Base-by-base conservation (phyloP, 495 filamentous ascomycete genomes). In the Penicillium lividum region DNA sequence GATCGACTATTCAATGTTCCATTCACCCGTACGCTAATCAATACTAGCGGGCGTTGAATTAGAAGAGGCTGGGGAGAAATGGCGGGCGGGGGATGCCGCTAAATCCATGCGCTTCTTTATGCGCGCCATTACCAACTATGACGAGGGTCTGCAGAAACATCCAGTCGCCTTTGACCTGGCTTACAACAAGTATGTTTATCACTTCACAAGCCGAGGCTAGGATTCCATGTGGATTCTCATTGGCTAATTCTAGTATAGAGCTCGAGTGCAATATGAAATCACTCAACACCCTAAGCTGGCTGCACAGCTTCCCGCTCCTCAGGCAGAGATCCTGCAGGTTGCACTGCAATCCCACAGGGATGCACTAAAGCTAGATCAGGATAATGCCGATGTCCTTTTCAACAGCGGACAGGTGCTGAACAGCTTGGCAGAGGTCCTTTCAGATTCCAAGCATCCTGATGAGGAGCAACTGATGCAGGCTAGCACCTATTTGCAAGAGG, bases 61-160 rank as follows among this genome's bases (percentile, higher is more conserved):
- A 38, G 87, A 90, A 73, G 84, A 88, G 68, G 81, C 82, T 4
- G 87, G 86, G 25, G 86, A 86, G 67, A 90, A 90, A 80, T 89
- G 86, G 87, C 77, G 86, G 13, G 87, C 84, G 34, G 86, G 86
- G 30, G 87, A 90, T 69, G 81, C 84, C 13, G 83, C 76, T 50
- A 90, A 90, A 66, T 84, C 87, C 0, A 77, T 82, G 61, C 79
- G 87, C 40, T 89, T 88, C 68, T 89, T 88, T 66, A 72, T 82
- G 62, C 77, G 83, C 57, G 87, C 87, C n/a, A 82, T 89, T 51
- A 76, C 83, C 31, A 79, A 75, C 47, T 90, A 89, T 59, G 80
- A 84, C 54, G 77, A 79, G n/a, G 87, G 83, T 8, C 62, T 89
- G 16, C 71, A 74, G 45, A 80, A 74, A 56, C 82, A 82, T 65